Conservation (phyloP, 2,329 filamentous ascomycete species). For the Sarocladium oryzae region DNA sequence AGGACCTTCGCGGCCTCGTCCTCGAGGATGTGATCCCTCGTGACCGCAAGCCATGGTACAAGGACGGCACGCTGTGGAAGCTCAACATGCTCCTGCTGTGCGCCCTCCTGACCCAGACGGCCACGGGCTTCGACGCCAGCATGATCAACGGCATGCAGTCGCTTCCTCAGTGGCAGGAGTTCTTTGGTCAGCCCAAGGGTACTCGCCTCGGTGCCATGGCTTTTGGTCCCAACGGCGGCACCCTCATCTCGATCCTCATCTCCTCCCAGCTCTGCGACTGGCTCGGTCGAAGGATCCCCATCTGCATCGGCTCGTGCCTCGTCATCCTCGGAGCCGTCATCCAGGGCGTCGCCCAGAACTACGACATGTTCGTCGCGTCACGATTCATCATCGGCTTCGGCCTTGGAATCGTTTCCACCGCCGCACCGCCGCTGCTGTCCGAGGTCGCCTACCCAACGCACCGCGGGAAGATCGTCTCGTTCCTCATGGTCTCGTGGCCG, state of each 20-base stretch:
- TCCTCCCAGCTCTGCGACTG: constrained; percentile 21
- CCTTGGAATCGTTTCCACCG: not conserved
- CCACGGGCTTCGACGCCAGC: constrained; percentile 25
- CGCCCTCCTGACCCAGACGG: constrained; percentile 24
- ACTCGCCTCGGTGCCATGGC: constrained; percentile 24
- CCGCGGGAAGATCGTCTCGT: constrained; percentile 4
- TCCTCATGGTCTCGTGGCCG: not conserved
- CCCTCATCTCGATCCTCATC: constrained; percentile 11
- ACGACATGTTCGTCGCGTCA: constrained; percentile 22
- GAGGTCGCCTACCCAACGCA: constrained; percentile 9
- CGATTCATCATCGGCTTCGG: constrained; percentile 23
- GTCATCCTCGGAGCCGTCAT: constrained; percentile 23
- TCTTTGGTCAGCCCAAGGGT: constrained; percentile 22
- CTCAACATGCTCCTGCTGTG: constrained; percentile 26
- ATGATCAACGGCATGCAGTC: constrained; percentile 29
- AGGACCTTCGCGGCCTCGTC: constrained; percentile 13
- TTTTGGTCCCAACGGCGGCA: constrained; percentile 15
- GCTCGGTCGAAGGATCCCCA: constrained; percentile 21
- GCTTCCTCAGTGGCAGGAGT: constrained; percentile 22
- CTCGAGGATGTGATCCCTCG: constrained; percentile 18
- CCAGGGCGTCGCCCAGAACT: constrained; percentile 18
- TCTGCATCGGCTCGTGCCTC: constrained; percentile 19
- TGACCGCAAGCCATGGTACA: constrained; percentile 18
- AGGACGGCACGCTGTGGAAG: constrained; percentile 18
- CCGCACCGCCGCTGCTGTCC: not conserved